Evolutionary conservation across 192 early-diverging fungal genomes (phyloP), one percentile per base, ranked within the genome.

Genomic region (Endogone sp.): DNA sequence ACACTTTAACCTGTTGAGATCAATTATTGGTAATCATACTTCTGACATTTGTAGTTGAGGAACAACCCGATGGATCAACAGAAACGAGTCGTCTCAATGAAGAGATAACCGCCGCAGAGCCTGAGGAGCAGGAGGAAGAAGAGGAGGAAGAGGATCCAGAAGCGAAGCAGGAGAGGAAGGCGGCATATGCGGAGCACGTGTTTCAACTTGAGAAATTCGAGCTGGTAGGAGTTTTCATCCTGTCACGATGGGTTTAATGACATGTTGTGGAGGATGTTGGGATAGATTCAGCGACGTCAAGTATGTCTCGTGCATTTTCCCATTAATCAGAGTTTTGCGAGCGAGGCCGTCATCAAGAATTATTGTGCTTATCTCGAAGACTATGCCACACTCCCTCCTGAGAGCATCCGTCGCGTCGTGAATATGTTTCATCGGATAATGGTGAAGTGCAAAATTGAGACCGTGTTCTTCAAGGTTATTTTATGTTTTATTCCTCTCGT

Each of bases 391-490:
- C 59, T 92, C n/a, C 73, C 84, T 16, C 73, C 78, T 2, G 65
- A 79, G 23, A 75, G 77, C 54, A 57, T 92, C n/a, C 80, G 82
- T 60, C 79, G 75, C 27, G 79, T 85, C 3, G 85, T 86, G 6
- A 75, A 74, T 9, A 77, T 92, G 70, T 83, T 92, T 54, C 87
- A 92, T 70, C 84, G 90, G 4, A 79, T 92, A 2, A 88, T 86
- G 63, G 83, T 92, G 21, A 88, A 86, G 56, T 75, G 74, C 23
- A 62, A 78, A 30, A 75, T 74, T 6, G 82, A 82, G 49, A 72
- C 82, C 2, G 60, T 88, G 2, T 87, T 92, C 65, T 92, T 82
- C 70, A 82, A 83, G 76, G 81, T 84, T 69, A 29, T 23, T 31
- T 32, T 31, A 20, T 23, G 63, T 28, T 49, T 25, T 28, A 29